phyloP scores from a whole-genome alignment of 306 rosid species.

The Argentina anserina region DNA sequence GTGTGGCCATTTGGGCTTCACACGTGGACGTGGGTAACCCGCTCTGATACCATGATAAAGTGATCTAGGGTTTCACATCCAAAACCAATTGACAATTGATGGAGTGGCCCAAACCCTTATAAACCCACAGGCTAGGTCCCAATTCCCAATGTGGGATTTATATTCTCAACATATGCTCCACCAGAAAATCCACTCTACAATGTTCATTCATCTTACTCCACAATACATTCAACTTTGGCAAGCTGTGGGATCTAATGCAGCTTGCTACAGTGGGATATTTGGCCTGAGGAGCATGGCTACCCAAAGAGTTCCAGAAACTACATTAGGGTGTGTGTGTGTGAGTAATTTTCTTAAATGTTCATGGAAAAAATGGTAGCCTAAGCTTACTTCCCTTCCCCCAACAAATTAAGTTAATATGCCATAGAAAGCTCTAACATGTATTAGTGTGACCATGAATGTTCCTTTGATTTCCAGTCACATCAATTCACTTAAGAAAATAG shows the following conservation, averaged over 20 bases:
- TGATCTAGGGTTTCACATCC: too few relatives aligned
- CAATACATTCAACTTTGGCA: not conserved
- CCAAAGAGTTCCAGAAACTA: not conserved
- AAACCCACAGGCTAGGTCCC: too few relatives aligned
- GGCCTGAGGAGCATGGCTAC: not conserved
- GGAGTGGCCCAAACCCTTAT: too few relatives aligned
- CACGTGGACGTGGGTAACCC: too few relatives aligned
- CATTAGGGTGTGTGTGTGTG: not conserved
- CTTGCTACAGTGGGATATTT: not conserved
- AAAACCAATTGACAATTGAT: too few relatives aligned
- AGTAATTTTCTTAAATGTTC: not conserved
- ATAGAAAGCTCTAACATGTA: not conserved
- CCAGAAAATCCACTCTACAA: not conserved
- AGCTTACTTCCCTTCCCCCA: not conserved
- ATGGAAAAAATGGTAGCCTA: not conserved
- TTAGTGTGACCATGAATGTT: not conserved
- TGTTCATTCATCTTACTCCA: not conserved
- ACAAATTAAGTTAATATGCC: not conserved
- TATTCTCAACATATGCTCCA: too few relatives aligned
- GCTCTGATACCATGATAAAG: too few relatives aligned
- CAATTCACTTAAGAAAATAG: not conserved
- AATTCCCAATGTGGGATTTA: too few relatives aligned
- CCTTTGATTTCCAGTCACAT: not conserved
- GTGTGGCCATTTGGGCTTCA: too few relatives aligned
- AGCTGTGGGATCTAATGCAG: not conserved